A percentile compares a stretch with the other conserved stretches of the same genome.
These are phyloP conservation scores for Epichloe uncinata DNA, from an alignment of 2,329 filamentous ascomycete genomes.

Conservation along the genomic window DNA sequence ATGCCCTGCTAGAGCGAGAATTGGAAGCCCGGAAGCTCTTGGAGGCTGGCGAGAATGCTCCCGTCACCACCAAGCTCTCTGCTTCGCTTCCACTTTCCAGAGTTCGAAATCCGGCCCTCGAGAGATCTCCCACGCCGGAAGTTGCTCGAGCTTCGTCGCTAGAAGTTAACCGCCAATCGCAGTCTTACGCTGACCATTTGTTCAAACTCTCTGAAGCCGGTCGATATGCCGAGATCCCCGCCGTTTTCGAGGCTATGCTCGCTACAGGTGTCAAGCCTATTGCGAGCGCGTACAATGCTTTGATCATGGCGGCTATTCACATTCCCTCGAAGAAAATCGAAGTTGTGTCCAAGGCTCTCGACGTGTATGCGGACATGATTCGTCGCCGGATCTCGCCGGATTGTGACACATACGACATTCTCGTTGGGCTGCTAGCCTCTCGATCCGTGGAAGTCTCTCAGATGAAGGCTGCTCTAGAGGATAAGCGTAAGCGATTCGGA, in stretches of 20 bases:
- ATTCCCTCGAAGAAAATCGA: conserved; percentile 68
- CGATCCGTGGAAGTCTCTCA: conserved; percentile 67
- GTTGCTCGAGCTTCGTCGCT: conserved; percentile 46
- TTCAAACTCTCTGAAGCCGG: conserved; percentile 56
- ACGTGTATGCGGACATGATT: conserved; percentile 95
- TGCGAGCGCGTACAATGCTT: conserved; percentile 79
- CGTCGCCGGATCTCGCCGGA: conserved; percentile 71
- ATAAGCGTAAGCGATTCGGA: conserved; percentile 72
- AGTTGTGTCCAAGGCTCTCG: conserved; percentile 79
- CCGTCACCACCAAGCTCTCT: conserved; percentile 22
- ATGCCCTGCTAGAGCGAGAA: conserved; percentile 72
- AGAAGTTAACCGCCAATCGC: conserved; percentile 48
- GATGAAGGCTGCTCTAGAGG: conserved; percentile 60
- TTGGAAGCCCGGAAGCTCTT: conserved; percentile 42
- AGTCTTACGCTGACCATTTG: conserved; percentile 66
- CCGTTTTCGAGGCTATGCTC: conserved; percentile 82
- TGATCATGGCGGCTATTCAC: conserved; percentile 73
- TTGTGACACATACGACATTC: conserved; percentile 72
- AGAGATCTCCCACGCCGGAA: conserved; percentile 30
- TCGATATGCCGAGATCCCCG: conserved; percentile 77
- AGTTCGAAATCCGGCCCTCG: conserved; percentile 26
- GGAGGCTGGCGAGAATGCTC: conserved; percentile 31
- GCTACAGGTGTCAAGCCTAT: conserved; percentile 69
- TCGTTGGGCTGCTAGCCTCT: conserved; percentile 70
- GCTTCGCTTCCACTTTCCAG: conserved; percentile 27